Base-by-base conservation (phyloP, 805 yeast species). In the Hemisphaericaspora nanyangensis region DNA sequence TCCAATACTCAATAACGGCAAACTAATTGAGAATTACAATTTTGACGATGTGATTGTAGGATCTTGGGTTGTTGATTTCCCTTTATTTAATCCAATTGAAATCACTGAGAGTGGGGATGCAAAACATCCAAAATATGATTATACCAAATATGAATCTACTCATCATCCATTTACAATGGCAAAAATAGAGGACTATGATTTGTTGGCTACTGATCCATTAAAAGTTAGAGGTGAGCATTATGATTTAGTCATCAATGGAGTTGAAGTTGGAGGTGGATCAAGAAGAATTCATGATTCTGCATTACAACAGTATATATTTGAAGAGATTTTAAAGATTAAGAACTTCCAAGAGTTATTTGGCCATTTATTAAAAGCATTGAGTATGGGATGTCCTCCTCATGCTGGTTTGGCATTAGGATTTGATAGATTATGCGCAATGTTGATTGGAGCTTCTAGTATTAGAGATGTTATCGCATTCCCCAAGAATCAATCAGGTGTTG, bases 131-230 rank as follows among this genome's bases (percentile, higher is more conserved):
- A 46, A 35, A 1, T 91, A 88, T 55, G 74, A 78, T 51, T 56
- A 46, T 28, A 38, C 50, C 1, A 50, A 56, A 7, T 71, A 70
- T 35, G 79, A 74, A 29, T 77, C 98, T 0, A 90, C 97, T 0
- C 99, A 93, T 56, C 99, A 93, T 57, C 99, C 99, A 4, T 93
- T 93, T 64, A 93, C 99, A 0, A 93, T 93, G 98, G 85, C 82
- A 1, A 73, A 80, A 27, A 54, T 78, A 0, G 79, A 76, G 11
- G 96, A 88, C 54, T 82, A 82, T 49, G 75, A 75, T 1, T 56
- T 64, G 6, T 63, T 89, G 5, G 70, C 54, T 6, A 48, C 66
- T 0, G 68, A 71, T 15, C 95, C 95, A 5, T 60, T 86, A 18
- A 56, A 64, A 29, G 88, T 83, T 2, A 71, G 77, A 28, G 99